Percentiles rank a stretch among this genome's conserved stretches.
These are phyloP conservation scores for Sordaria brevicollis DNA, from an alignment of 495 filamentous ascomycete genomes.

Conservation along the genomic window DNA sequence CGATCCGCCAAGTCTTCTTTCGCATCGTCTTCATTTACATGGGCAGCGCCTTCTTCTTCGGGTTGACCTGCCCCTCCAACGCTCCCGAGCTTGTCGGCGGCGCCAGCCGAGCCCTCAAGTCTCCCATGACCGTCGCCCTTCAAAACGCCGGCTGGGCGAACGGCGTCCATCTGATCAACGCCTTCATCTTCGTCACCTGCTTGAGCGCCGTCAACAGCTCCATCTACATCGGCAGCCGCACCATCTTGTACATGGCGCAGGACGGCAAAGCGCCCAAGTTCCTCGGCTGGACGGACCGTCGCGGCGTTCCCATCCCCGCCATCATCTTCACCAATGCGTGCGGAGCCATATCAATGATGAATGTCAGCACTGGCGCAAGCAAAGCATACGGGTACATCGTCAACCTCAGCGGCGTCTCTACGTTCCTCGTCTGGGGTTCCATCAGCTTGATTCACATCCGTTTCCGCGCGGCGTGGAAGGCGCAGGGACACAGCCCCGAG, in stretches of 20 bases:
- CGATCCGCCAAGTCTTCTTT: constrained; percentile 66
- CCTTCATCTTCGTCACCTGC: constrained; percentile 58
- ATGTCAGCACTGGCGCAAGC: constrained; percentile 47
- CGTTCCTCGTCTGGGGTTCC: constrained; percentile 57
- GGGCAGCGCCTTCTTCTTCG: constrained; percentile 62
- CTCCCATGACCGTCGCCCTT: constrained; percentile 52
- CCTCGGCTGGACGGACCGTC: constrained; percentile 50
- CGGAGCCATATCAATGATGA: constrained; percentile 58
- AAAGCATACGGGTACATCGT: constrained; percentile 43
- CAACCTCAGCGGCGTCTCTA: constrained; percentile 44
- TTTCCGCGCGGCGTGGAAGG: constrained; percentile 47
- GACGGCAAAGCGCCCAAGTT: constrained; percentile 54
- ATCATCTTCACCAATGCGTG: constrained; percentile 53
- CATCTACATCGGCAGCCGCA: constrained; percentile 57
- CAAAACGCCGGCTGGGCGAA: constrained; percentile 44
- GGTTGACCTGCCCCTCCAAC: constrained; percentile 43
- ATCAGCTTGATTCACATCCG: constrained; percentile 60
- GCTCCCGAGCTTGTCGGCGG: constrained; percentile 39
- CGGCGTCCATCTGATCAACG: constrained; percentile 59
- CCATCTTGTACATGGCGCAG: constrained; percentile 56
- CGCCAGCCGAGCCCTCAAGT: constrained; percentile 35
- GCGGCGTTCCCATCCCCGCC: constrained; percentile 55
- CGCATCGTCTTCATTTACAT: constrained; percentile 70
- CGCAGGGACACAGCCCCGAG: constrained; percentile 41
- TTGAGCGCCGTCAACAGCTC: constrained; percentile 61